Base-by-base conservation (phyloP, 2,329 filamentous ascomycete species). In the Tolypocladium guangdongense region DNA sequence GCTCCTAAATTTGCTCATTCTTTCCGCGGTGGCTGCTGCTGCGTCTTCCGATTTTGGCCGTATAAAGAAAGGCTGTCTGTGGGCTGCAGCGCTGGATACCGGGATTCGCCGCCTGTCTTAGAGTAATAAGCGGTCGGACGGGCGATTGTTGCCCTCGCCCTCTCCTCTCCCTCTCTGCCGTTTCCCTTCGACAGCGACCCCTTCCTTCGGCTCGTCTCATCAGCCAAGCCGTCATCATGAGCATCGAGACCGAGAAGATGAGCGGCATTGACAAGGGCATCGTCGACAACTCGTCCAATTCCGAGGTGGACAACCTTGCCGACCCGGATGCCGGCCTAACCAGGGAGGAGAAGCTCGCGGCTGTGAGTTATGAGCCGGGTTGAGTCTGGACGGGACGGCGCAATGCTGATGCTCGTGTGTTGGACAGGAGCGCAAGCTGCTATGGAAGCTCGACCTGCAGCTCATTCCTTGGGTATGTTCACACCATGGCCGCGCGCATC, bases 251-350 rank as follows among this genome's bases (percentile, higher is more conserved):
- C 20, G 68, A 69, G 50, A 66, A 68, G 43, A 27, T 41, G 46
- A 50, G 49, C 35, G 20, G 49, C 10, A 33, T 46, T 12, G 52
- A 54, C 45, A 63, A 59, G 50, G 60, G 59, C 30, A 49, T 54
- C 8, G 57, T 60, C 46, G 63, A 66, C n/a, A 63, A 60, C 48
- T 64, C 60, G 20, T 64, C 62, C 49, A 61, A 62, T 14, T 64
- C 60, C 7, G 64, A 69, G 50, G 35, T 62, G 36, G 63, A 64
- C 27, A 56, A 60, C 14, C 54, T 63, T 27, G 58, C 58, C 30
- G 69, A 74, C 51, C 71, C 71, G 7, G 86, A 90, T 67, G 83
- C 78, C 49, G 81, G 82, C 8, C 68, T 87, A 59, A 83, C 76
- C 39, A 77, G 78, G 1, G 82, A 81, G 57, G 86, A 89, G 64